Base-by-base conservation (phyloP, 495 filamentous ascomycete species). In the Pseudoneurospora amorphoporcata region DNA sequence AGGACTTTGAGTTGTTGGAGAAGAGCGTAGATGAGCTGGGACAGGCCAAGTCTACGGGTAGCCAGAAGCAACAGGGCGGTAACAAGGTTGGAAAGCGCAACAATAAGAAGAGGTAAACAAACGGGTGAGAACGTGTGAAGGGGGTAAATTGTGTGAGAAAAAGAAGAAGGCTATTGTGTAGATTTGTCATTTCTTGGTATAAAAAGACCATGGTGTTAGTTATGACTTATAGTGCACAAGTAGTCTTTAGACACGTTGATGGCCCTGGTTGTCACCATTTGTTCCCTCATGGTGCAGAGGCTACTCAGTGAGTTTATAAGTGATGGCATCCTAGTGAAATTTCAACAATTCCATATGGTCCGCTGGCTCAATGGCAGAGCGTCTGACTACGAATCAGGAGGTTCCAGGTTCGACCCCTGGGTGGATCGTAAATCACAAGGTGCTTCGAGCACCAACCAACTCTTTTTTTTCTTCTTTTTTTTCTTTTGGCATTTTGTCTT, bases 1-100 rank as follows among this genome's bases (percentile, higher is more conserved):
- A 87, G 41, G 86, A 87, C 74, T 88, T 86, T 77, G 86, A 88
- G 79, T 76, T 87, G 40, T 79, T 88, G n/a, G 86, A 85, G 74
- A 87, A 82, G 81, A 85, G 81, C 69, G 78, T 83, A 9, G 84
- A 85, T 69, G 80, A 81, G 38, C 80, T 85, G 9, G 79, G 78
- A 45, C 77, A 81, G 73, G 77, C 74, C 75, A 84, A 83, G 77
- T 72, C 81, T 23, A 82, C 81, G 45, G 81, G 83, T 3, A 78
- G 74, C 71, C 84, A 76, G 76, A 78, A 72, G 75, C 82, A 79
- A 76, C 79, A 80, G 79, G 72, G 79, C 58, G 72, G 72, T 71
- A 61, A 61, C 23, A 86, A 82, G 79, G 75, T 75, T 68, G 83
- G 78, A 77, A 86, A 86, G 77, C 77, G 81, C 70, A 84, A 84